Evolutionary conservation across 2,329 filamentous ascomycete genomes (phyloP).

Genomic region (Epichloe sp.): DNA sequence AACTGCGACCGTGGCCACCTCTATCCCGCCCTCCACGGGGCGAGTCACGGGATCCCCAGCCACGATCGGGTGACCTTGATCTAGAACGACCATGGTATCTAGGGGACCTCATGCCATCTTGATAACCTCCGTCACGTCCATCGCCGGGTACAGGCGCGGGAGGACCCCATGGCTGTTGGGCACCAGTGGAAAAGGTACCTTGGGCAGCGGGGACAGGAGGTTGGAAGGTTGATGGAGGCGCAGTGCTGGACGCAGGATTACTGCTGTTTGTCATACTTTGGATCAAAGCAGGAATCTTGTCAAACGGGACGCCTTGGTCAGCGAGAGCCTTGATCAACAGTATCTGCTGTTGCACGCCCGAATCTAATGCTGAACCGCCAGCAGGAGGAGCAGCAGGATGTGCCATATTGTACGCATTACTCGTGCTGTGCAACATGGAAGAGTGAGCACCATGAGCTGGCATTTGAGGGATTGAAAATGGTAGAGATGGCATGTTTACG

Average conservation of each 20-base stretch:
- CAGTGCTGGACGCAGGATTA: conserved; percentile 19
- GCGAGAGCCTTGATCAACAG: conserved; percentile 62
- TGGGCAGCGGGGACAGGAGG: conserved; percentile 29
- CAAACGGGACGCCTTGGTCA: conserved; percentile 62
- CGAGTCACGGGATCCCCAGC: conserved; percentile 53
- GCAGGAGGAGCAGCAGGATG: conserved; percentile 22
- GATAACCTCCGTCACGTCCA: conserved; percentile 43
- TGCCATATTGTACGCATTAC: conserved; percentile 16
- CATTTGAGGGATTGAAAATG: conserved; percentile 23
- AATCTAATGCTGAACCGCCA: conserved; percentile 28
- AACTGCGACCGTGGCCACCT: conserved; percentile 62
- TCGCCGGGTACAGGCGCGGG: conserved; percentile 23
- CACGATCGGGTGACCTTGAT: conserved; percentile 66
- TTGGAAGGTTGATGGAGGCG: conserved; percentile 21
- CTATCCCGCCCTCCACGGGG: conserved; percentile 51
- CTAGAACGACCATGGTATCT: conserved; percentile 51
- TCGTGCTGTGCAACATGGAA: conserved; percentile 14
- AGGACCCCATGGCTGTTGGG: conserved; percentile 20
- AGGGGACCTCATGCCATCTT: conserved; percentile 49
- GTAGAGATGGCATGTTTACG: conserved; percentile 44
- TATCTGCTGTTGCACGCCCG: conserved; percentile 55
- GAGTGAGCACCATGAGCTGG: conserved; percentile 21
- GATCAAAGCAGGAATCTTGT: conserved; percentile 55
- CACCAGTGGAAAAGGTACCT: conserved; percentile 25
- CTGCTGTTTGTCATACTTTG: conserved; percentile 35